A percentile compares a stretch with the other conserved stretches of the same genome.
Conservation (phyloP, 2,329 filamentous ascomycete species). For the Clonostachys sp. region DNA sequence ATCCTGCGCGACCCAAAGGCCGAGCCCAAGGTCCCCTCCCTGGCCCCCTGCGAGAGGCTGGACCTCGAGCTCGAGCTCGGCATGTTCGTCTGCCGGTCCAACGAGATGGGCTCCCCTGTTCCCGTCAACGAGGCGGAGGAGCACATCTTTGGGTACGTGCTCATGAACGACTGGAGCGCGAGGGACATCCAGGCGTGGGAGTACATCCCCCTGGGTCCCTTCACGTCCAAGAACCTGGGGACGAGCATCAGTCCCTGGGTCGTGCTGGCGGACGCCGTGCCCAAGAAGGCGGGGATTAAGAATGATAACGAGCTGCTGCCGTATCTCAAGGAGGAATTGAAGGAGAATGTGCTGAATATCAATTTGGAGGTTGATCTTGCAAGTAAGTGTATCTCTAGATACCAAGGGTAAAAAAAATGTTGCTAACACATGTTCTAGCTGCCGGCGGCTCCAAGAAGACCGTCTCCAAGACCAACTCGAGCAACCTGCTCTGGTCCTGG, state of each 20-base stretch:
- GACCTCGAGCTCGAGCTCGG: slow-evolving; percentile 79
- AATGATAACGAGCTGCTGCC: slow-evolving; percentile 27
- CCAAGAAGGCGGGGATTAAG: slow-evolving; percentile 9
- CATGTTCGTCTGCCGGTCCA: slow-evolving; percentile 65
- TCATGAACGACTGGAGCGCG: slow-evolving; percentile 56
- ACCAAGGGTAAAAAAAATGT: background rate
- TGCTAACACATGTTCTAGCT: slow-evolving; percentile 14
- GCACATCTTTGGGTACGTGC: slow-evolving; percentile 30
- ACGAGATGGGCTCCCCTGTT: slow-evolving; percentile 63
- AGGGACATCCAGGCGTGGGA: slow-evolving; percentile 52
- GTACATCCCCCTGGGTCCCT: slow-evolving; percentile 51
- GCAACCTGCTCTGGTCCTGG: slow-evolving; percentile 69
- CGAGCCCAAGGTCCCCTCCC: slow-evolving; percentile 50
- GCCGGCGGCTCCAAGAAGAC: slow-evolving; percentile 20
- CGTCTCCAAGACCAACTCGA: slow-evolving; percentile 25
- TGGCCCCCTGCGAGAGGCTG: slow-evolving; percentile 55
- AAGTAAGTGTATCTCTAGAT: slow-evolving; percentile 17
- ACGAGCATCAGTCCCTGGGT: slow-evolving; percentile 55
- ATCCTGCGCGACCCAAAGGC: slow-evolving; percentile 48
- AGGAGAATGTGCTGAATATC: slow-evolving; percentile 27
- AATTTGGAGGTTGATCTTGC: slow-evolving; percentile 30
- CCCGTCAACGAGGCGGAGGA: slow-evolving; percentile 63
- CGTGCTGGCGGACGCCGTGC: slow-evolving; percentile 18
- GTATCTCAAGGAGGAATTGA: slow-evolving; percentile 50
- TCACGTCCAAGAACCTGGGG: slow-evolving; percentile 52